Evolutionary conservation across 495 filamentous ascomycete species (phyloP).

Genomic region (Entonaema liquescens): DNA sequence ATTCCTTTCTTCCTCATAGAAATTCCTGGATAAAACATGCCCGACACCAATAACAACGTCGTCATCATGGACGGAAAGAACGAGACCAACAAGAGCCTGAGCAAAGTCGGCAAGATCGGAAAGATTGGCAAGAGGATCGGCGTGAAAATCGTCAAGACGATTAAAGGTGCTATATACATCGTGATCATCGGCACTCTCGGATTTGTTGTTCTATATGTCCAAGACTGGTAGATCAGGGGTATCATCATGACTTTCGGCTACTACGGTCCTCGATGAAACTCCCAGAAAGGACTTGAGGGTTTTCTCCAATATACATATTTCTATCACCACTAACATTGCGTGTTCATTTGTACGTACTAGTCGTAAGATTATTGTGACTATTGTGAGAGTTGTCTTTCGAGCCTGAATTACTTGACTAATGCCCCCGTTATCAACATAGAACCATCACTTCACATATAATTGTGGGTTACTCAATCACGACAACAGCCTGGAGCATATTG

Average conservation of each 20-base stretch:
- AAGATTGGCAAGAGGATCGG: too few species aligned
- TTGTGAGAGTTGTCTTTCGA: neutral
- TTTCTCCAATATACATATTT: neutral
- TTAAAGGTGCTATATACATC: neutral
- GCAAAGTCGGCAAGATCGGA: too few species aligned
- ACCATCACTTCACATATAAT: too few species aligned
- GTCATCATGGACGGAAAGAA: neutral
- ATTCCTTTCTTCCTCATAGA: neutral
- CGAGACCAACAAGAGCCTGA: neutral
- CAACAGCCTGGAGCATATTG: too few species aligned
- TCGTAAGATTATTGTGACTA: neutral
- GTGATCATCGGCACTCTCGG: neutral
- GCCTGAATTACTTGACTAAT: neutral
- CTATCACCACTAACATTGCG: neutral
- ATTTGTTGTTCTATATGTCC: neutral
- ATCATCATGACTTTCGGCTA: neutral
- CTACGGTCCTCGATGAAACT: neutral
- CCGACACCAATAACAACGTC: too few species aligned
- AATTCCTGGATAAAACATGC: too few species aligned
- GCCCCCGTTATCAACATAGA: too few species aligned
- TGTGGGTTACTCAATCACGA: too few species aligned
- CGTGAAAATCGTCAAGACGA: neutral
- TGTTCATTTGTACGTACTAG: neutral
- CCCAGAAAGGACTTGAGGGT: neutral
- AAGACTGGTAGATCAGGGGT: neutral